phyloP scores from a whole-genome alignment of 2,329 filamentous ascomycete genomes.

The Nannizziopsis arthrosporioides region DNA sequence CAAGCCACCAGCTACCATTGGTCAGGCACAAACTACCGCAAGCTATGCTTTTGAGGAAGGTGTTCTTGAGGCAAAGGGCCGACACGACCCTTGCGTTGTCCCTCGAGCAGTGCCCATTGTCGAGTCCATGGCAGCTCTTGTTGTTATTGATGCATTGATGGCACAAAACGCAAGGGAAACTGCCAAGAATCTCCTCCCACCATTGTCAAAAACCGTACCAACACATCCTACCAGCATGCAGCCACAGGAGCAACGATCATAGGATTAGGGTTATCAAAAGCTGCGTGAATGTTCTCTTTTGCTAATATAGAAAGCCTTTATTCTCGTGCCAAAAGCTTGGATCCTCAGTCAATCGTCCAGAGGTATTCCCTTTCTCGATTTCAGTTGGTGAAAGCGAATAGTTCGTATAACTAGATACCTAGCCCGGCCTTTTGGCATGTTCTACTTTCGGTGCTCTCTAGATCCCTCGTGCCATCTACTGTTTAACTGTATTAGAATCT shows the following conservation, averaged over 20 bases:
- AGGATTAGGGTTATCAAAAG: neutral
- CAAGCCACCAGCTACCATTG: conserved; percentile 90
- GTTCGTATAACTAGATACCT: too few relatives aligned
- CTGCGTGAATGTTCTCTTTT: too few relatives aligned
- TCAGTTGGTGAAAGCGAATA: too few relatives aligned
- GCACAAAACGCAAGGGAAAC: conserved; percentile 58
- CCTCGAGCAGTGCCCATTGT: conserved; percentile 61
- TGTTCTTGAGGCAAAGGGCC: conserved; percentile 75
- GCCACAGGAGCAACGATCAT: conserved; percentile 1
- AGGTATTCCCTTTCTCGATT: too few relatives aligned
- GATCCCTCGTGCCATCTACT: too few relatives aligned
- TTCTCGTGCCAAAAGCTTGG: too few relatives aligned
- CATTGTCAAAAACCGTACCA: conserved; percentile 27
- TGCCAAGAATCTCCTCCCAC: conserved; percentile 38
- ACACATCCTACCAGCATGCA: conserved; percentile 23
- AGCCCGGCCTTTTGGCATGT: too few relatives aligned
- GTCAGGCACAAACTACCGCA: conserved; percentile 72
- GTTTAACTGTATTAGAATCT: too few relatives aligned
- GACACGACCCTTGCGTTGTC: conserved; percentile 89
- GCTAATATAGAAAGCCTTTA: too few relatives aligned
- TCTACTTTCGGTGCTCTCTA: too few relatives aligned
- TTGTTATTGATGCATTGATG: conserved; percentile 76
- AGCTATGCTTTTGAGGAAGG: conserved; percentile 68
- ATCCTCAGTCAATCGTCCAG: too few relatives aligned
- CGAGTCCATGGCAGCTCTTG: conserved; percentile 81